Evolutionary conservation across 768 basidiomycete species (phyloP).

Genomic region (Phaffia tasmanica): DNA sequence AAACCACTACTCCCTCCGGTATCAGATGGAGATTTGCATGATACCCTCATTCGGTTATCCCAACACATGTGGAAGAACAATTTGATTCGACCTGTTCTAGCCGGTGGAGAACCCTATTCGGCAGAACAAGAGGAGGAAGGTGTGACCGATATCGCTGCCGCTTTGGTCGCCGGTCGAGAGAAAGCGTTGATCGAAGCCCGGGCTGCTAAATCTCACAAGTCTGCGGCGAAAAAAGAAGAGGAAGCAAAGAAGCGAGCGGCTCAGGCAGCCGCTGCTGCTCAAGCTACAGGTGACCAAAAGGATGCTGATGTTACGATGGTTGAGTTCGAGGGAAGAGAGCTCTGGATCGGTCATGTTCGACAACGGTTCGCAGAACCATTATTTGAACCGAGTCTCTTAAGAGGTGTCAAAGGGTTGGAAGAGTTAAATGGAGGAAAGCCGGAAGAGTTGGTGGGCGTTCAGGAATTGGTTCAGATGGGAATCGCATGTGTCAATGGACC

Average conservation of each 20-base stretch:
- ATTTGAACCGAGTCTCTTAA: slow-evolving; percentile 58
- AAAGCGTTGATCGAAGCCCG: slow-evolving; percentile 75
- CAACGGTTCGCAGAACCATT: slow-evolving; percentile 86
- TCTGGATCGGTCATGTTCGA: slow-evolving; percentile 72
- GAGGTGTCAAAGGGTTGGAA: slow-evolving; percentile 11
- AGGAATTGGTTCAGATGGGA: slow-evolving; percentile 22
- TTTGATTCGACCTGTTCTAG: slow-evolving; percentile 25
- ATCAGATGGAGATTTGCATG: slow-evolving; percentile 43
- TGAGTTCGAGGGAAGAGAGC: slow-evolving; percentile 44
- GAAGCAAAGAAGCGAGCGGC: slow-evolving; percentile 57
- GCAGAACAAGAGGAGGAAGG: slow-evolving; percentile 60
- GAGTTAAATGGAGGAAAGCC: not conserved
- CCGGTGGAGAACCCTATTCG: slow-evolving; percentile 30
- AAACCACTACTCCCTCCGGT: not conserved
- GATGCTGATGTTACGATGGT: slow-evolving; percentile 26
- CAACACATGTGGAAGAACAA: slow-evolving; percentile 27
- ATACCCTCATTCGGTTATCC: slow-evolving; percentile 40
- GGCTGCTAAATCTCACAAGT: slow-evolving; percentile 22
- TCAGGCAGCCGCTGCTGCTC: slow-evolving; percentile 22
- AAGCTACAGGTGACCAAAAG: slow-evolving; percentile 18
- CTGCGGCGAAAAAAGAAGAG: slow-evolving; percentile 18
- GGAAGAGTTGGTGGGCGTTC: slow-evolving; percentile 14
- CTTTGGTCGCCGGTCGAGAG: slow-evolving; percentile 81
- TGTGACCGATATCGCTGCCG: slow-evolving; percentile 77
- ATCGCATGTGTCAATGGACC: slow-evolving; percentile 45